A percentile compares a stretch with the other conserved stretches of the same genome.
These are phyloP conservation scores for Lichtheimia hyalospora DNA, from an alignment of 371 early-diverging fungal genomes.

Conservation along the genomic window DNA sequence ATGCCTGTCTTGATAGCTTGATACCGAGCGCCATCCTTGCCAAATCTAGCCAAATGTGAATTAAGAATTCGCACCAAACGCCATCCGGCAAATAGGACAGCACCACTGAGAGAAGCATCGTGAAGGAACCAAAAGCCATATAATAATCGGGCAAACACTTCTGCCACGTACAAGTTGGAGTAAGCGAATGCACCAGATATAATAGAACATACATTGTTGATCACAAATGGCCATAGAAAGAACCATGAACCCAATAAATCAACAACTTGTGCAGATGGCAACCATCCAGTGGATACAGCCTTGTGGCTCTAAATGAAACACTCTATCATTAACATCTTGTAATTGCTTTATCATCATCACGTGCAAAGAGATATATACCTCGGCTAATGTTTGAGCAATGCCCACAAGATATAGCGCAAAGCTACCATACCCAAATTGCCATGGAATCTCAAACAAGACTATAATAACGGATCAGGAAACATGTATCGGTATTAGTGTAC, in stretches of 20 bases:
- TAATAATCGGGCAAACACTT: slow-evolving; percentile 29
- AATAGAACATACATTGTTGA: slow-evolving; percentile 38
- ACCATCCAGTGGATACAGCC: slow-evolving; percentile 42
- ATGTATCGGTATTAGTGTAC: background rate
- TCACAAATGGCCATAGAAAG: slow-evolving; percentile 34
- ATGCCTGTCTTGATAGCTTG: slow-evolving; percentile 40
- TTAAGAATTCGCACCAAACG: slow-evolving; percentile 34
- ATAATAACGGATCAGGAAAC: background rate
- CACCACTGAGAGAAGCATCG: slow-evolving; percentile 20
- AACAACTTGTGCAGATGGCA: slow-evolving; percentile 40
- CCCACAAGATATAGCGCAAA: slow-evolving; percentile 30
- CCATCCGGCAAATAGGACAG: slow-evolving; percentile 37
- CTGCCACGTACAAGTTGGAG: slow-evolving; percentile 21
- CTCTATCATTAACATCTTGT: background rate
- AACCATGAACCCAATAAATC: slow-evolving; percentile 36
- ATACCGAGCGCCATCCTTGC: slow-evolving; percentile 32
- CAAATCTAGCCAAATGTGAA: slow-evolving; percentile 32
- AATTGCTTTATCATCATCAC: background rate
- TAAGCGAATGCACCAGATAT: slow-evolving; percentile 38
- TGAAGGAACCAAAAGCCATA: slow-evolving; percentile 50
- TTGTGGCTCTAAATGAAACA: slow-evolving; percentile 32
- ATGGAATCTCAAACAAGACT: slow-evolving; percentile 27
- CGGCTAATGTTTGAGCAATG: slow-evolving; percentile 31
- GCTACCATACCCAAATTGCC: slow-evolving; percentile 30
- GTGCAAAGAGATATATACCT: slow-evolving; percentile 9